Conservation (phyloP, 257 asterid genomes). For the Primulina tabacum region DNA sequence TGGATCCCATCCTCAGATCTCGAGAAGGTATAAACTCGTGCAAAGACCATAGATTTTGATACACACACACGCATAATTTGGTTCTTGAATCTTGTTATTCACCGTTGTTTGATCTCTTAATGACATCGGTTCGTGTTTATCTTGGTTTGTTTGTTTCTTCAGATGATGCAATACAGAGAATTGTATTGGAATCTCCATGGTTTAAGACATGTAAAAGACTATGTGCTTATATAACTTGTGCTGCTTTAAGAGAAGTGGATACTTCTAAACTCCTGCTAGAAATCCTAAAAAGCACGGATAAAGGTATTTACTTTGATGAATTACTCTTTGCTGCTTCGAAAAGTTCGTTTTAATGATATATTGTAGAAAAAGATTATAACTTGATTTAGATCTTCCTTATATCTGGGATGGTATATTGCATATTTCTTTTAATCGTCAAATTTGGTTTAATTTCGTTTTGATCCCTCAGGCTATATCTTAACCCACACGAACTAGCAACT, state of each 20-base stretch:
- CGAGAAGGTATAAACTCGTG: slow-evolving; percentile 50
- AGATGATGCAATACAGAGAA: slow-evolving; percentile 80
- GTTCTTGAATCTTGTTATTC: no score
- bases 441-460: neutral
- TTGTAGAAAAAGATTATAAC: neutral
- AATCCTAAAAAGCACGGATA: slow-evolving; percentile 40
- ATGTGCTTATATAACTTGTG: slow-evolving; percentile 87
- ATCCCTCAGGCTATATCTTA: neutral
- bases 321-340: neutral
- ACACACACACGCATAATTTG: no score
- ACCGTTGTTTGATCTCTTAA: no score
- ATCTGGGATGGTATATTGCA: slow-evolving; percentile 14
- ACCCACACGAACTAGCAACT: neutral
- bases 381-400: slow-evolving; percentile 20
- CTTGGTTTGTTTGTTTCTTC: neutral
- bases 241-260: slow-evolving; percentile 89
- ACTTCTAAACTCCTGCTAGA: slow-evolving; percentile 55
- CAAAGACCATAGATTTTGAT: no score
- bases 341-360: neutral
- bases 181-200: slow-evolving; percentile 87
- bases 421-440: neutral
- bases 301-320: slow-evolving; percentile 37
- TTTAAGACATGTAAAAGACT: slow-evolving; percentile 71
- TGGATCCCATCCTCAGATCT: slow-evolving; percentile 73
- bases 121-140: no score